Evolutionary conservation across 305 asterid species (phyloP).

Genomic region (Solanum hybrid): DNA sequence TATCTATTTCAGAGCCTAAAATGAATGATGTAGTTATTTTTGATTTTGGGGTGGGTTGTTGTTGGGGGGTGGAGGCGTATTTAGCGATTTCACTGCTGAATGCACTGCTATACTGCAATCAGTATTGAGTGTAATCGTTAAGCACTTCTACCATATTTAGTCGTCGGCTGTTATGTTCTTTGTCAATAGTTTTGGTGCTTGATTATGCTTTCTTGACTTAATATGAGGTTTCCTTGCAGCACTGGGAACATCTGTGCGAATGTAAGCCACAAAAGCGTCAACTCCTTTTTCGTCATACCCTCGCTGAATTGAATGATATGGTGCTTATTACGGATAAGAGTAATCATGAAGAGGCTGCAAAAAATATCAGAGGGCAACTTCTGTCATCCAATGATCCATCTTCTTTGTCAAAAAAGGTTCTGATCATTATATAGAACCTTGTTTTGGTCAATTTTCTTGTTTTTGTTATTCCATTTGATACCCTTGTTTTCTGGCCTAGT

Average conservation of each 20-base stretch:
- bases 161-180: neutral
- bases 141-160: neutral
- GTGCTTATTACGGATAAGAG: conserved; percentile 37
- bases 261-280: conserved; percentile 66
- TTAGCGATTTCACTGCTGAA: neutral
- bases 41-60: neutral
- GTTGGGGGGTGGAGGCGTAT: neutral
- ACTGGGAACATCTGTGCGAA: conserved; percentile 90
- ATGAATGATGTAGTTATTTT: neutral
- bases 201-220: neutral
- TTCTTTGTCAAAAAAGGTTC: conserved; percentile 64
- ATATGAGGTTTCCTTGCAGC: conserved; percentile 43
- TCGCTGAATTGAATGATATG: conserved; percentile 66
- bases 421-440: neutral
- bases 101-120: neutral
- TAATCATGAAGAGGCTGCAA: conserved; percentile 31
- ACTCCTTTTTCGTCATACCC: conserved; percentile 73
- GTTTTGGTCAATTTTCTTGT: neutral
- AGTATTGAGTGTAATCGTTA: neutral
- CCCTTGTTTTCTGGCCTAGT: neutral
- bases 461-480: neutral
- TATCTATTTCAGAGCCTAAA: neutral
- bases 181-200: neutral
- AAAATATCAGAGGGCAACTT: conserved; percentile 23
- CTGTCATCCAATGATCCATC: conserved; percentile 29